These are phyloP conservation scores for Crotalaria pallida DNA, from an alignment of 306 rosid genomes.

Conservation along the genomic window DNA sequence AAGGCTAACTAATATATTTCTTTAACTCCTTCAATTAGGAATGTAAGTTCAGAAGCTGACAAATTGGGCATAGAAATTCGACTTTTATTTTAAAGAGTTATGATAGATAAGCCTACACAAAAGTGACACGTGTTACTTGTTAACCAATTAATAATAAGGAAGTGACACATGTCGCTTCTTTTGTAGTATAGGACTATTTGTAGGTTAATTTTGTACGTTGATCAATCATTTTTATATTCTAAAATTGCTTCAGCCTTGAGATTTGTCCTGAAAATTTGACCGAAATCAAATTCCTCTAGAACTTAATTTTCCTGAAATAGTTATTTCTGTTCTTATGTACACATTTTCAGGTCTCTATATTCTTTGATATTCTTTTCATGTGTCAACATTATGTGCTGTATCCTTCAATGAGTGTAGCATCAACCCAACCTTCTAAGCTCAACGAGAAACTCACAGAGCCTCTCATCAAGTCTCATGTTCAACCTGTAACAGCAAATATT, in stretches of 20 bases:
- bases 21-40: too few species aligned
- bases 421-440: background rate
- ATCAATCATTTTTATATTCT: too few species aligned
- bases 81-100: too few species aligned
- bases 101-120: too few species aligned
- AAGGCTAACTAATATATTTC: too few species aligned
- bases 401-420: constrained; percentile 15
- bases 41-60: too few species aligned
- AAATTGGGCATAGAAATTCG: background rate
- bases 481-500: background rate
- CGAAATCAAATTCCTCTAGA: background rate
- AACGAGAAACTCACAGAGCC: constrained; percentile 21
- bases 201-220: too few species aligned
- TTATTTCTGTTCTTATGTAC: background rate
- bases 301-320: background rate
- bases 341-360: constrained; percentile 23
- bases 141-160: too few species aligned
- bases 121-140: too few species aligned
- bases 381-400: constrained; percentile 33
- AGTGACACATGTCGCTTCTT: too few species aligned
- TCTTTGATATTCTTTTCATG: constrained; percentile 34
- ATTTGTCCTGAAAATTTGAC: background rate
- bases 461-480: constrained; percentile 9
- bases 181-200: too few species aligned
- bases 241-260: background rate